phyloP scores from a whole-genome alignment of 1,139 yeast genomes.

The Entelexis sorbosivorans region DNA sequence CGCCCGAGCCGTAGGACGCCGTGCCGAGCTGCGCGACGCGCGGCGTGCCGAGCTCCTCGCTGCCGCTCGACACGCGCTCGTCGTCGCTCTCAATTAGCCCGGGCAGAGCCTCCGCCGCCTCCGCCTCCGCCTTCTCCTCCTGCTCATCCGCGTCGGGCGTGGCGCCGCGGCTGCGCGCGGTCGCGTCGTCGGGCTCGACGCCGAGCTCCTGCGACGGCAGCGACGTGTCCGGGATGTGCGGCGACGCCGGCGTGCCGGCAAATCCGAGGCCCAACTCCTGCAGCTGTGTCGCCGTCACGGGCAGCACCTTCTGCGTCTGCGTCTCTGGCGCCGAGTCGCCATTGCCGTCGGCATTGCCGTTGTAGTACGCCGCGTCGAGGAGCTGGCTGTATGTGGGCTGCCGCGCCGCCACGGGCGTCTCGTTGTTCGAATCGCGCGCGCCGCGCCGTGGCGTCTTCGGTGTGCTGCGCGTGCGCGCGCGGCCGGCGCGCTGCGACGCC shows the following conservation, averaged over 20 bases:
- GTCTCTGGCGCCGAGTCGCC: not conserved
- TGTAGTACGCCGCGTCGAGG: not conserved
- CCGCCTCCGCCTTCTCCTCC: too few species aligned
- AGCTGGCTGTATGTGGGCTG: not conserved
- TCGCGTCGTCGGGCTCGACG: not conserved
- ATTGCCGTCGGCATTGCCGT: not conserved
- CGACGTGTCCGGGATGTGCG: not conserved
- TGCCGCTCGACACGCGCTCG: slow-evolving; percentile 16
- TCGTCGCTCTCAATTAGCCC: slow-evolving; percentile 1
- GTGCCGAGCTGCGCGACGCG: not conserved
- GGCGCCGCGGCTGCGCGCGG: too few species aligned
- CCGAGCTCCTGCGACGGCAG: not conserved
- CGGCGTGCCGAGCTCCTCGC: slow-evolving; percentile 7
- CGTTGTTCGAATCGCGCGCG: not conserved
- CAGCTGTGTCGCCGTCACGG: slow-evolving; percentile 16
- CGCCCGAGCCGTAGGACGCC: slow-evolving; percentile 5
- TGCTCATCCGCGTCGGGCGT: too few species aligned
- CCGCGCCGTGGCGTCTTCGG: not conserved
- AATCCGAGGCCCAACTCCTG: not conserved
- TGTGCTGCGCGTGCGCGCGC: not conserved
- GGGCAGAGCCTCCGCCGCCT: not conserved
- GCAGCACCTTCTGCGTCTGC: slow-evolving; percentile 16
- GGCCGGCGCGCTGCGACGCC: not conserved
- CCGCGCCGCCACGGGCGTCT: not conserved
- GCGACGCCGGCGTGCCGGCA: too few species aligned